These are phyloP conservation scores for Rehmannia glutinosa DNA, from an alignment of 257 asterid genomes.

Conservation along the genomic window DNA sequence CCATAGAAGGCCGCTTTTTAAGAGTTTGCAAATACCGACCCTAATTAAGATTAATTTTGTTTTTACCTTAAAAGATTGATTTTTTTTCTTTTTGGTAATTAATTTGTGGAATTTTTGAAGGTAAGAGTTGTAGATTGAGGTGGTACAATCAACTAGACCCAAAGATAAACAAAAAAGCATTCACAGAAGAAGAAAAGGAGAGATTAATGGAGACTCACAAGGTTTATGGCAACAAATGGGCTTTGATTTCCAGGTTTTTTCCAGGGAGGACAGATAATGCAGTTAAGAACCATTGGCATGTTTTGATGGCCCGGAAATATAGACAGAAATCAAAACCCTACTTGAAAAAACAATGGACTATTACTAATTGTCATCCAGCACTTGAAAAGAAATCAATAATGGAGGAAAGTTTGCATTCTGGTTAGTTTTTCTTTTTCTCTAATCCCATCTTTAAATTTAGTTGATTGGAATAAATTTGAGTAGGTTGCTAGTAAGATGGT, in stretches of 20 bases:
- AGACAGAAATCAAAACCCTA: conserved; percentile 28
- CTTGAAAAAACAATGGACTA: conserved; percentile 15
- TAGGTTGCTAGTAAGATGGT: too few relatives aligned
- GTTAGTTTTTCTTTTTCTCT: too few relatives aligned
- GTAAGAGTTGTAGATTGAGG: conserved; percentile 58
- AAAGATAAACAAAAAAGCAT: conserved; percentile 36
- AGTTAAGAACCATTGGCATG: conserved; percentile 58
- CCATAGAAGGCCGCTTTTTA: too few relatives aligned
- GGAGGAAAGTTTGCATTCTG: too few relatives aligned
- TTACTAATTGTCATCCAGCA: background rate
- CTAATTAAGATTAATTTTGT: too few relatives aligned
- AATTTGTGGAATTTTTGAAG: conserved; percentile 14
- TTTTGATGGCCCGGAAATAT: conserved; percentile 39
- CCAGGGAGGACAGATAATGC: conserved; percentile 58
- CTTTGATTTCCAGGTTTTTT: conserved; percentile 39
- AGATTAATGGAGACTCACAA: conserved; percentile 39
- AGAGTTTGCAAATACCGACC: too few relatives aligned
- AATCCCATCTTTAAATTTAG: too few relatives aligned
- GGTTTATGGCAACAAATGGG: conserved; percentile 46
- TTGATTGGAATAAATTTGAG: too few relatives aligned
- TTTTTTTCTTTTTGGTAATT: too few relatives aligned
- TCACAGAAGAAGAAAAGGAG: conserved; percentile 45
- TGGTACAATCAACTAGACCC: conserved; percentile 60
- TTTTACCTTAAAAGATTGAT: too few relatives aligned
- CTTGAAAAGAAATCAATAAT: background rate